Conservation (phyloP, 345 rosid species). For the Psidium friedrichsthalianum region DNA sequence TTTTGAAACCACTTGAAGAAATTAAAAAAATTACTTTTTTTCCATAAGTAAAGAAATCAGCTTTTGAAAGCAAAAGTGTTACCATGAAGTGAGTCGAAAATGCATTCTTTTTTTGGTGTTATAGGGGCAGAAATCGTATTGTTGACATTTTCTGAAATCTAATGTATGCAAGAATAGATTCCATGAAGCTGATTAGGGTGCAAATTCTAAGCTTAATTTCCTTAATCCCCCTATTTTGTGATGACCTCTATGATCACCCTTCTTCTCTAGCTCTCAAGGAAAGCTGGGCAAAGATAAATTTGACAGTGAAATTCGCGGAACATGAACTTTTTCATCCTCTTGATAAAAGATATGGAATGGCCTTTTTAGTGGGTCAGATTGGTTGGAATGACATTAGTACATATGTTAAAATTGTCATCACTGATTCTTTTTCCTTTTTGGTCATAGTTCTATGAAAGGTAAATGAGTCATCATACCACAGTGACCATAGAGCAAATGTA, state of each 20-base stretch:
- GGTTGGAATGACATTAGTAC: no score
- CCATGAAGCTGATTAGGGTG: not conserved
- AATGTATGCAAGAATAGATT: not conserved
- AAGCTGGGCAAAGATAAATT: not conserved
- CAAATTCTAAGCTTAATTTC: not conserved
- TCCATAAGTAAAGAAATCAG: no score
- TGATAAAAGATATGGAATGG: not conserved
- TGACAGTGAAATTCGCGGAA: not conserved
- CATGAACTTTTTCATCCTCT: fast-evolving
- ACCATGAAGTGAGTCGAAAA: no score
- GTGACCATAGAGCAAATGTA: no score
- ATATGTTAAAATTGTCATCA: no score
- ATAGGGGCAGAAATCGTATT: no score
- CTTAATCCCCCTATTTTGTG: not conserved
- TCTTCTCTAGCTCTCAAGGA: not conserved
- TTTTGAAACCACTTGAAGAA: no score
- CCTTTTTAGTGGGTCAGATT: no score
- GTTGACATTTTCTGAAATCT: no score
- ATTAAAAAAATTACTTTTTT: no score
- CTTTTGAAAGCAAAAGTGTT: no score
- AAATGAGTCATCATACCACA: not conserved
- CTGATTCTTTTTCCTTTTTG: not conserved
- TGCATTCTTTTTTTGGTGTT: no score
- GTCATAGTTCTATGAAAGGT: not conserved
- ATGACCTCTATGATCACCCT: not conserved